Percentiles rank a stretch among this genome's conserved stretches.
phyloP scores from a whole-genome alignment of 176 grass and related monocot species.

The Oryza rufipogon region DNA sequence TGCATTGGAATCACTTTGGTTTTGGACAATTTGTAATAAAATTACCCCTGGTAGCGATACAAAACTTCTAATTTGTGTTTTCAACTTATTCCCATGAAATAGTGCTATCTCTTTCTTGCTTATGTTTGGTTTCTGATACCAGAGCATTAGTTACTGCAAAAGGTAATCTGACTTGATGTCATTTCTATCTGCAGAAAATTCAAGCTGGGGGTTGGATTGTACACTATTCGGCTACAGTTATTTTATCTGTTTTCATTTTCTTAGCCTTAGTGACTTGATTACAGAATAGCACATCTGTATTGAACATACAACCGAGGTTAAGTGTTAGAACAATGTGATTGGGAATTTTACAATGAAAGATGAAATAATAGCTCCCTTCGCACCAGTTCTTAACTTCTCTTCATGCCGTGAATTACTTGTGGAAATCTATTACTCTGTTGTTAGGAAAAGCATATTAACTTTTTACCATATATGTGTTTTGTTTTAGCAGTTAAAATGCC shows the following conservation, averaged over 20 bases:
- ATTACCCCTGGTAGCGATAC: background rate
- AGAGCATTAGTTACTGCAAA: background rate
- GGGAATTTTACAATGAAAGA: conserved; percentile 33
- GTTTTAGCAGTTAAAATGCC: conserved; percentile 20
- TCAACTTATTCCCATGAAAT: conserved; percentile 17
- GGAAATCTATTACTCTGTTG: background rate
- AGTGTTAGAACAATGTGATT: conserved; percentile 42
- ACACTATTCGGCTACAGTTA: conserved; percentile 48
- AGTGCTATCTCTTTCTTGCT: conserved; percentile 20
- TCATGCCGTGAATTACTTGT: background rate
- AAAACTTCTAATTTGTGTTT: background rate
- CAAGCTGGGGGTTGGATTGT: conserved; percentile 50
- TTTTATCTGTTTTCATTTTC: conserved; percentile 55
- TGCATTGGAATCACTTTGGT: conserved; percentile 8
- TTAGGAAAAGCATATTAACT: conserved; percentile 1
- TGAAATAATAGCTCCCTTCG: conserved; percentile 31
- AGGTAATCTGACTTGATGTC: conserved; percentile 39
- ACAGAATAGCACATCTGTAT: conserved; percentile 41
- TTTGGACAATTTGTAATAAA: conserved; percentile 5
- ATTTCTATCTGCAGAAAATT: conserved; percentile 56
- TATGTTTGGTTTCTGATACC: conserved; percentile 18
- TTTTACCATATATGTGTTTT: conserved; percentile 2
- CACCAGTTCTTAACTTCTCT: conserved; percentile 7
- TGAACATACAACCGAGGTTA: conserved; percentile 32
- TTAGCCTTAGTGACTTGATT: conserved; percentile 39